Evolutionary conservation across 2,329 filamentous ascomycete species (phyloP).

Genomic region (Zelopaecilomyces penicillatus): DNA sequence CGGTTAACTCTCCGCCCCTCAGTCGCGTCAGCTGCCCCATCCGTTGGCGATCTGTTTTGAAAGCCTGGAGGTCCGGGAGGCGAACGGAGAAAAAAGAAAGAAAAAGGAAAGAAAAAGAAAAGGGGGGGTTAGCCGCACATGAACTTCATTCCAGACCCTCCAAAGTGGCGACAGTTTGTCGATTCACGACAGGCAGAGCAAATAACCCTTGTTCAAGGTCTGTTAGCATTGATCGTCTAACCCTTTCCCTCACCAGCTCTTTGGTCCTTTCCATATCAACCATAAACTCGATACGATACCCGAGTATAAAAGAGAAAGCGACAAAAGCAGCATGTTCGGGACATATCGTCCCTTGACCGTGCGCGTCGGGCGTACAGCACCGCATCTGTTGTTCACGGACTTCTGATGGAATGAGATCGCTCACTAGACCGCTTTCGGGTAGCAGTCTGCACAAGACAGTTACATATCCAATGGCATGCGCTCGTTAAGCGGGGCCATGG

Average conservation of each 20-base stretch:
- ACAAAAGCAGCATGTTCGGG: too few relatives aligned
- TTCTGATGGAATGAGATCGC: slow-evolving; percentile 4
- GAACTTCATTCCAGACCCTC: too few relatives aligned
- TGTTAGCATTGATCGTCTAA: too few relatives aligned
- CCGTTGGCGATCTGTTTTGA: too few relatives aligned
- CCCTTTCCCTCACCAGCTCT: not conserved
- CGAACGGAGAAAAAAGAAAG: not conserved
- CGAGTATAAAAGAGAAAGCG: too few relatives aligned
- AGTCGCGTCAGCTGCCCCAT: not conserved
- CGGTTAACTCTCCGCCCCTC: not conserved
- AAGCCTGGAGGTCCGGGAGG: too few relatives aligned
- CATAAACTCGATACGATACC: too few relatives aligned
- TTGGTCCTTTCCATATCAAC: not conserved
- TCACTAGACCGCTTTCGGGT: slow-evolving; percentile 7
- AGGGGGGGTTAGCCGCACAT: not conserved
- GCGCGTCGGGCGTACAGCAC: not conserved
- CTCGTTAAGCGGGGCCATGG: slow-evolving; percentile 8
- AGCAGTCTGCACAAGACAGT: slow-evolving; percentile 2
- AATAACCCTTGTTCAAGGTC: too few relatives aligned
- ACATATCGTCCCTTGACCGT: too few relatives aligned
- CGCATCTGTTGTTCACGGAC: not conserved
- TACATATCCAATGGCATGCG: slow-evolving; percentile 9
- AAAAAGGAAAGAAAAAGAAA: not conserved
- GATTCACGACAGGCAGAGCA: too few relatives aligned
- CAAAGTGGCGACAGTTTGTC: too few relatives aligned